Base-by-base conservation (phyloP, 768 basidiomycete species). In the Psilocybe azurescens region DNA sequence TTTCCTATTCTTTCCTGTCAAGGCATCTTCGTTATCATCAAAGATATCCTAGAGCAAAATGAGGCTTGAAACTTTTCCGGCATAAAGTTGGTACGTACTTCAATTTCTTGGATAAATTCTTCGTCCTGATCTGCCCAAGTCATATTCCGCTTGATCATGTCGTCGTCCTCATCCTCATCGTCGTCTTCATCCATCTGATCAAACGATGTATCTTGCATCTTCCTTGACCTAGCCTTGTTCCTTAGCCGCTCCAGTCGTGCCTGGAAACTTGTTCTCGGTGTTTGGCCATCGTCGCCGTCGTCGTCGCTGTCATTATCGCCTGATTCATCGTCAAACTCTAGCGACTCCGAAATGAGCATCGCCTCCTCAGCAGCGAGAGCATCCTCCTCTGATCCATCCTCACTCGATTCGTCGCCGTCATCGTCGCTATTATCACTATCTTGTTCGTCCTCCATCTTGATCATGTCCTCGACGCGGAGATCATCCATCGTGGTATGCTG, bases 401-500 rank as follows among this genome's bases (percentile, higher is more conserved):
- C 73, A 16, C 66, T 73, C 13, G 69, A 72, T 4, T 75, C 76
- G 9, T 73, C 78, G 18, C 55, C 47, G 1, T 72, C 70, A 28
- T 74, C 75, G 0, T 74, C 72, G 39, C 38, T 65, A 28, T 74
- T 65, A 16, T 69, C 68, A 71, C 77, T 58, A 5, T 83, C 59
- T 11, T 65, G 76, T 29, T 80, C 83, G 60, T 88, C 86, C 65
- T 89, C 86, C 44, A 41, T 60, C 55, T 65, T 70, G 70, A 89
- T 83, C 64, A 71, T 73, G 59, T 78, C 79, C 56, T 75, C 80
- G 71, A 89, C 89, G 49, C 77, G 81, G 20, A 91, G 67, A 73
- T 93, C 91, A 67, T 87, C 89, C 75, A 87, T 86, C n/a, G 87
- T 88, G 50, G 83, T 73, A 63, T 81, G 80, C 50, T 61, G 65